Evolutionary conservation across 768 basidiomycete species (phyloP).

Genomic region (Coprinellus aureogranulatus): DNA sequence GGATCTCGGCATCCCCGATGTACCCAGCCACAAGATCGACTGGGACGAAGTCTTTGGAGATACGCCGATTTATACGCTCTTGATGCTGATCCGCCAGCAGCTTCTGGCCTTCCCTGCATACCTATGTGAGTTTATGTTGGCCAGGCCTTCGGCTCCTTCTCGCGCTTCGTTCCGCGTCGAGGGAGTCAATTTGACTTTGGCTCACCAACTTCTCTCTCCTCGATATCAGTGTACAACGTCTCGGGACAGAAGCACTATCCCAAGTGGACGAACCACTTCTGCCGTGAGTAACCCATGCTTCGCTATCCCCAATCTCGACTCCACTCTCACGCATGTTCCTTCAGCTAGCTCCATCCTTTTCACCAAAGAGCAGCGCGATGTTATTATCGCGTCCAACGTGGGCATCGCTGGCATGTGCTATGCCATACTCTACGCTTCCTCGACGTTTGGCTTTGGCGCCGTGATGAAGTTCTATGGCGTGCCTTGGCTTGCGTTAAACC

Average conservation of each 20-base stretch:
- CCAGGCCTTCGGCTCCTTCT: background rate
- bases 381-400: constrained; percentile 55
- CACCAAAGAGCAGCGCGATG: constrained; percentile 47
- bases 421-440: constrained; percentile 34
- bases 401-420: constrained; percentile 52
- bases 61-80: constrained; percentile 59
- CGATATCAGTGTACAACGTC: constrained; percentile 52
- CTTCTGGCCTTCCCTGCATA: constrained; percentile 61
- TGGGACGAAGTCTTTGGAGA: constrained; percentile 59
- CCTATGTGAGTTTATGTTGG: constrained; percentile 40
- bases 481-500: constrained; percentile 54
- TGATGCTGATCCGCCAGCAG: constrained; percentile 55
- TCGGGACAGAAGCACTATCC: constrained; percentile 60
- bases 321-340: background rate
- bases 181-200: background rate
- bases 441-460: constrained; percentile 33
- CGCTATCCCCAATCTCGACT: background rate
- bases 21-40: constrained; percentile 35
- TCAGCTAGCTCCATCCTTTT: constrained; percentile 58
- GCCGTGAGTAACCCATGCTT: constrained; percentile 41
- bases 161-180: constrained; percentile 8
- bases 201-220: constrained; percentile 3
- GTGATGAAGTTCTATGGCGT: constrained; percentile 51
- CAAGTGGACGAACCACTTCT: constrained; percentile 65
- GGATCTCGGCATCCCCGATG: constrained; percentile 50